Evolutionary conservation across 306 rosid species (phyloP).

Genomic region (Castanospermum australe): DNA sequence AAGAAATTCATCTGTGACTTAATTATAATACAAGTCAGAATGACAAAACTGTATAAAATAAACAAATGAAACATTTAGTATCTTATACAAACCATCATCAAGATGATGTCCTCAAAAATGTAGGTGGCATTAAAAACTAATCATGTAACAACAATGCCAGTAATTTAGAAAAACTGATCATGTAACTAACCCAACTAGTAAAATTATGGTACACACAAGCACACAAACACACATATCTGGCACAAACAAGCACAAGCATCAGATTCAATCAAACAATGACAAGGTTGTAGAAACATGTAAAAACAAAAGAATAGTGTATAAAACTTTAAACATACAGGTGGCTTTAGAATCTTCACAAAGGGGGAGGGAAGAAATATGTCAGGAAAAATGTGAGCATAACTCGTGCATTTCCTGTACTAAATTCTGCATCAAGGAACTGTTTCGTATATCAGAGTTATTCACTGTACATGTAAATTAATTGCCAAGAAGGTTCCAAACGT

Average conservation of each 20-base stretch:
- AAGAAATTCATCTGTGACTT: constrained; percentile 1
- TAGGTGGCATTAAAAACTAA: neutral
- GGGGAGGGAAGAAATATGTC: neutral
- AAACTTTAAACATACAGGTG: neutral
- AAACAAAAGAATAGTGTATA: neutral
- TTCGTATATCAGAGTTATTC: neutral
- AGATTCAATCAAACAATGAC: constrained; percentile 9
- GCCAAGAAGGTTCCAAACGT: neutral
- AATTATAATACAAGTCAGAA: neutral
- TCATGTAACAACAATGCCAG: neutral
- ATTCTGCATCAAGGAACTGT: neutral
- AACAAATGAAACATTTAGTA: neutral
- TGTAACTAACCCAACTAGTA: neutral
- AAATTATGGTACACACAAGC: neutral
- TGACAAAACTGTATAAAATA: constrained; percentile 7
- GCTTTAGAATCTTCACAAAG: neutral
- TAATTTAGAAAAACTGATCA: neutral
- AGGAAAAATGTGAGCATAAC: neutral
- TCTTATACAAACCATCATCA: neutral
- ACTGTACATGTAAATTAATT: neutral
- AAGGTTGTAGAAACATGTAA: neutral
- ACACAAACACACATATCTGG: neutral
- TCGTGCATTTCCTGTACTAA: neutral
- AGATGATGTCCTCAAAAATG: neutral
- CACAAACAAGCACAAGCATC: neutral